Base-by-base conservation (phyloP, 2,329 filamentous ascomycete species). In the Pseudogymnoascus sp. region DNA sequence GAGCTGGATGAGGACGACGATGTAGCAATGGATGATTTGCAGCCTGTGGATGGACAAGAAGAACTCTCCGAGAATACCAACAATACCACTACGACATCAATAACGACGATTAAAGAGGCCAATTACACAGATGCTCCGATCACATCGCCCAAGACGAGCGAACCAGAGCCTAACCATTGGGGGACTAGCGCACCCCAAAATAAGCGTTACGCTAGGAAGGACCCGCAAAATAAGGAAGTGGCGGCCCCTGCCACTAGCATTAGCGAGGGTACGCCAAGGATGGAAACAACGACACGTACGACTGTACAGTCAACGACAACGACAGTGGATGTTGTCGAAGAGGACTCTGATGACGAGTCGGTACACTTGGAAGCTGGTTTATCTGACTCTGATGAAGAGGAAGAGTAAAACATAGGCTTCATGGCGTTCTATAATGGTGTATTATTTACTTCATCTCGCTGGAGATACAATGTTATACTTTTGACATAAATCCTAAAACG, bases 331-430 rank as follows among this genome's bases (percentile, higher is more conserved):
- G 65, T 66, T 28, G 65, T 67, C 30, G 65, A 67, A 16, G 74
- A 76, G 58, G 74, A 75, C 33, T 78, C 75, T 62, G 78, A 77
- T 62, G 78, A 78, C 64, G 79, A 79, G 60, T 74, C 80, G 63
- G 79, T 79, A 2, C 73, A 75, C 30, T 70, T 81, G 39, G 75
- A 78, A 62, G 67, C 77, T n/a, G 76, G 76, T 16, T 66, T 75
- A n/a, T 77, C 78, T 64, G 77, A 76, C 3, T 75, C 76, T 57
- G 75, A 77, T 33, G 76, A 77, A 4, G 75, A 78, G 6, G 72
- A 73, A 5, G 70, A 70, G 5, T 69, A 72, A 33, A 28, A 60
- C 20, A 61, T 20, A 16, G 47, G 25, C n/a, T 33, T 33, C 47
- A 33, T 54, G 18, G 9, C 28, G 9, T 54, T 33, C 3, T n/a